Evolutionary conservation across 2,329 filamentous ascomycete genomes (phyloP), one percentile per base, ranked within the genome.

Genomic region (Aspergillus uvarum): DNA sequence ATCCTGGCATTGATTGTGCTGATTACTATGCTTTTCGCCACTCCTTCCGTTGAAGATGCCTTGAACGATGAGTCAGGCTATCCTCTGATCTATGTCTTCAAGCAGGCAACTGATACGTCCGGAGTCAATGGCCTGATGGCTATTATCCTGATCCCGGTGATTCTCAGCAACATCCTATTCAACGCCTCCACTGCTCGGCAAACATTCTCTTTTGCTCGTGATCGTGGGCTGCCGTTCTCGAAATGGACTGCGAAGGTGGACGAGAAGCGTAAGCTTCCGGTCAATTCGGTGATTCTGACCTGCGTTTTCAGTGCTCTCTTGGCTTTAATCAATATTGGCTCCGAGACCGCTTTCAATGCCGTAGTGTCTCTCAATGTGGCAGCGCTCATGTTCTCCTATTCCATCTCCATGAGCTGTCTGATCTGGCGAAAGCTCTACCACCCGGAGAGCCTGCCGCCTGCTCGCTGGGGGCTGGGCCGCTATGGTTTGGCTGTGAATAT

Each of bases 271-370:
- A 71, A 78, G 44, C 75, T 82, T 26, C 81, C 81, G 0, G 66
- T 78, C 3, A 78, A 77, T 54, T 72, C 80, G 0, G 72, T 77
- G 14, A 59, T 59, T 10, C 47, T 74, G 2, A 73, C 73, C 6
- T 68, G 71, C 49, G 29, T 65, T 2, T 67, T 77, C 63, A 72
- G 67, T 47, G 65, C 69, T 1, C 68, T 80, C 2, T 70, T 83
- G 16, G 76, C 77, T 3, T 69, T 82, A 12, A 83, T 84, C 70
- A 83, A 83, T 65, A 80, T 85, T 49, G 81, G 80, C 16, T 82
- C 79, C 12, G 64, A 74, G 3, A 76, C 78, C 16, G 83, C 82
- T 4, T 82, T 84, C 67, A 81, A 83, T 65, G 81, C 79, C 54
- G 80, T 85, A 59, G 76, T 80, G 19, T 83, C 81, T 2, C 73